Conservation (phyloP, 2,329 filamentous ascomycete species). For the Apiospora malaysiana region DNA sequence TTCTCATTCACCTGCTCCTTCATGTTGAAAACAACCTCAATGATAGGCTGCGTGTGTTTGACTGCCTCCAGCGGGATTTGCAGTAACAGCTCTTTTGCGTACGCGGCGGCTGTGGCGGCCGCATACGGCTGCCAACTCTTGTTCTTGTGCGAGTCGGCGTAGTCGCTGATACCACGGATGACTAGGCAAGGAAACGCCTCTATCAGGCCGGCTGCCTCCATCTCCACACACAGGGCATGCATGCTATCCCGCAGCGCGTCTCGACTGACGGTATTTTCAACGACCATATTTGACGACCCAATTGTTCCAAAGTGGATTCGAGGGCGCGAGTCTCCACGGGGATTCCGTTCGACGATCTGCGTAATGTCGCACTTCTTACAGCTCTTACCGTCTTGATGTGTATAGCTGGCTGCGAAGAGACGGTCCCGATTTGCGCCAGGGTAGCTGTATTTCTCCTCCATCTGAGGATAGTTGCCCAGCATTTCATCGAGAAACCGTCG, state of each 20-base stretch:
- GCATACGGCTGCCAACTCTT: slow-evolving; percentile 34
- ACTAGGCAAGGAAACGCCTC: slow-evolving; percentile 37
- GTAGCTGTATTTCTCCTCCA: too few species aligned
- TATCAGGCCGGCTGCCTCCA: slow-evolving; percentile 36
- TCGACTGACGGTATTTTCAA: not conserved
- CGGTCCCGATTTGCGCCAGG: too few species aligned
- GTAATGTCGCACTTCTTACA: slow-evolving; percentile 1
- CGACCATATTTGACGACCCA: slow-evolving; percentile 15
- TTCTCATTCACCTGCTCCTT: too few species aligned
- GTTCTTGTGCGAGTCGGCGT: slow-evolving; percentile 37
- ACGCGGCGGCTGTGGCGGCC: slow-evolving; percentile 34
- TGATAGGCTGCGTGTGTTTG: not conserved
- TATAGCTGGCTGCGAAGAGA: not conserved
- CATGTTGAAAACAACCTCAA: too few species aligned
- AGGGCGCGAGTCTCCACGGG: not conserved
- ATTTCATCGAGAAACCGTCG: too few species aligned
- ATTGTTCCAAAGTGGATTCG: slow-evolving; percentile 22
- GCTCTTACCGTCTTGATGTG: not conserved
- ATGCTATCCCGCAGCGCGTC: slow-evolving; percentile 7
- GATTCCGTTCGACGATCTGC: not conserved
- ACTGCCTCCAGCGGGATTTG: not conserved
- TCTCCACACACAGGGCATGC: slow-evolving; percentile 20
- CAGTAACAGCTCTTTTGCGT: slow-evolving; percentile 31
- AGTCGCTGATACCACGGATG: slow-evolving; percentile 41
- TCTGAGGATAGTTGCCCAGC: too few species aligned